Percentiles rank a stretch among this genome's conserved stretches.
These are phyloP conservation scores for Fusarium azukiicola DNA, from an alignment of 2,329 filamentous ascomycete species.

Conservation along the genomic window DNA sequence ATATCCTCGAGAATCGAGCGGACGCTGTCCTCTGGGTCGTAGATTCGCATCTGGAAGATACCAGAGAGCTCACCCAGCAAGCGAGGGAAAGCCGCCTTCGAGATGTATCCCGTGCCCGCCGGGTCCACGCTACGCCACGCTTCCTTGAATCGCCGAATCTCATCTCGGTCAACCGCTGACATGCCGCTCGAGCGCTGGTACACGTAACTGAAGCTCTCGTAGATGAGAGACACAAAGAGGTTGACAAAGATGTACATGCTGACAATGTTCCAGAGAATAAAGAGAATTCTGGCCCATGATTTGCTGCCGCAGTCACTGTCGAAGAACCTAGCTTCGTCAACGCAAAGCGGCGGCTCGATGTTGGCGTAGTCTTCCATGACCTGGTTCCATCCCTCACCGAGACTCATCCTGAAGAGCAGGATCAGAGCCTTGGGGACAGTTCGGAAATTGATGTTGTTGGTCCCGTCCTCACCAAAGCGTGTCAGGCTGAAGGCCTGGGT, in stretches of 20 bases:
- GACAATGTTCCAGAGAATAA: constrained; percentile 98
- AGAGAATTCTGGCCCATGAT: constrained; percentile 92
- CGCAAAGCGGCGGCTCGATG: constrained; percentile 90
- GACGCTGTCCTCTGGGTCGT: constrained; percentile 94
- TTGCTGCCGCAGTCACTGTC: constrained; percentile 95
- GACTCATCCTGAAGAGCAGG: constrained; percentile 94
- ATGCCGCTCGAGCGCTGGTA: constrained; percentile 98
- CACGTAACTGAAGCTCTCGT: constrained; percentile 99
- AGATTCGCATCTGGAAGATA: constrained; percentile 98
- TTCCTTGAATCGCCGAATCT: constrained; percentile 98
- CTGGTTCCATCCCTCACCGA: constrained; percentile 97
- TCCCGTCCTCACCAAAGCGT: constrained; percentile 87
- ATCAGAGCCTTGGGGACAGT: constrained; percentile 97
- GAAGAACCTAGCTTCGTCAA: constrained; percentile 86
- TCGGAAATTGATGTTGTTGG: constrained; percentile 93
- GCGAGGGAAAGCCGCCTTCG: constrained; percentile 92
- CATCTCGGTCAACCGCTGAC: constrained; percentile 93
- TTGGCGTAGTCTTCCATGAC: constrained; percentile 97
- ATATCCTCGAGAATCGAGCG: constrained; percentile 93
- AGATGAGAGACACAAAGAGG: constrained; percentile 98
- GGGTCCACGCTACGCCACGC: constrained; percentile 98
- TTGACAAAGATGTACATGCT: constrained; percentile 99
- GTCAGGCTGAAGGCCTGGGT: constrained; percentile 98
- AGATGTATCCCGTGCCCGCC: constrained; percentile 93
- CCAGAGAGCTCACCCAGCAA: constrained; percentile 96